phyloP scores from a whole-genome alignment of 1,139 yeast genomes.

The Hyphopichia buzzinii region DNA sequence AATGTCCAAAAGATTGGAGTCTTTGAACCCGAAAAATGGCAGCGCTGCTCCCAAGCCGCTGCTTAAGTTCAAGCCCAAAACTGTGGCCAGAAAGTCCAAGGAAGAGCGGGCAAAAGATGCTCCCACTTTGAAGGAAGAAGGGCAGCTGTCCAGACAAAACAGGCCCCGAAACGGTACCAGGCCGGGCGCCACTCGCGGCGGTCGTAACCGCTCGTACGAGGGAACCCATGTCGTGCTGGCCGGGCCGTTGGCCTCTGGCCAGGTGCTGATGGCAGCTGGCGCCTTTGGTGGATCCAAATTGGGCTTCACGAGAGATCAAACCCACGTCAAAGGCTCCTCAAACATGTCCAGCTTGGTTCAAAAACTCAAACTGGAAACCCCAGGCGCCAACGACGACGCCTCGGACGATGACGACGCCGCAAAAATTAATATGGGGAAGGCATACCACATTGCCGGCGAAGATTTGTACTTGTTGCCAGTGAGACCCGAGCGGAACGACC shows the following conservation, averaged over 20 bases:
- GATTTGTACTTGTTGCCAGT: slow-evolving; percentile 47
- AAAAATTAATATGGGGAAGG: slow-evolving; percentile 62
- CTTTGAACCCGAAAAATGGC: slow-evolving; percentile 37
- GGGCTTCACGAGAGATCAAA: slow-evolving; percentile 26
- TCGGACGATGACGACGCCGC: slow-evolving; percentile 39
- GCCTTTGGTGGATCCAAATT: slow-evolving; percentile 28
- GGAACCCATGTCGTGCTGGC: slow-evolving; percentile 69
- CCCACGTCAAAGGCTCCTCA: slow-evolving; percentile 22
- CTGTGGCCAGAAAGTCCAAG: slow-evolving; percentile 74
- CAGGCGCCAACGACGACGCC: slow-evolving; percentile 26
- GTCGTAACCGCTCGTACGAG: slow-evolving; percentile 48
- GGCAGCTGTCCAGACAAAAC: slow-evolving; percentile 9
- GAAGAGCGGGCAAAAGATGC: slow-evolving; percentile 81
- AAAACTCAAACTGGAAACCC: slow-evolving; percentile 29
- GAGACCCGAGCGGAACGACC: slow-evolving; percentile 32
- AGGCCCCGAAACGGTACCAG: slow-evolving; percentile 25
- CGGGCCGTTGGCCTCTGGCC: slow-evolving; percentile 72
- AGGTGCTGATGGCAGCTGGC: slow-evolving; percentile 43
- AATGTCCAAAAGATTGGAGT: slow-evolving; percentile 47
- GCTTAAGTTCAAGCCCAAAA: slow-evolving; percentile 76
- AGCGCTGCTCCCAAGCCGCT: slow-evolving; percentile 41
- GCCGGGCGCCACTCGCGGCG: slow-evolving; percentile 29
- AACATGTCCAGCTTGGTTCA: slow-evolving; percentile 42
- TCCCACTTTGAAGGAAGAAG: slow-evolving; percentile 46
- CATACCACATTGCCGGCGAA: slow-evolving; percentile 48